Percentiles rank a stretch among this genome's conserved stretches.
These are phyloP conservation scores for Micromonas commoda DNA, from an alignment of 139 green algal species.

Conservation along the genomic window DNA sequence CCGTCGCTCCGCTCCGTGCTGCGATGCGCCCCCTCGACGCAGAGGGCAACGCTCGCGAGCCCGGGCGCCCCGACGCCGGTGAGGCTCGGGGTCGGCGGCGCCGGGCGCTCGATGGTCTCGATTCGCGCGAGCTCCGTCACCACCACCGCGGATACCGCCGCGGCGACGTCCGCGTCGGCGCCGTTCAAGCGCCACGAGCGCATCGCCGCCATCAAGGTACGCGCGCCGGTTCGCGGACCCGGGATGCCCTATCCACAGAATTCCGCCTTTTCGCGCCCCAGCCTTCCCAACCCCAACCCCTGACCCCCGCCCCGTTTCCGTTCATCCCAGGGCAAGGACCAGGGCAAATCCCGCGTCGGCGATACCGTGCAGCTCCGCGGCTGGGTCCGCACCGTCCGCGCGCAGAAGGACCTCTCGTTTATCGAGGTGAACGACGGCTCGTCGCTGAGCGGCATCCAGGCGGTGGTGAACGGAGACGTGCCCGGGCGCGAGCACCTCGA, in stretches of 20 bases:
- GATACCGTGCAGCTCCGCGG: slow-evolving; percentile 37
- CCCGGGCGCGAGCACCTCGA: slow-evolving; percentile 12
- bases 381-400: slow-evolving; percentile 46
- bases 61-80: neutral
- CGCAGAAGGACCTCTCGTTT: slow-evolving; percentile 48
- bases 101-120: neutral
- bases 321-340: neutral
- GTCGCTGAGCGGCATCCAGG: slow-evolving; percentile 39
- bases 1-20: no score
- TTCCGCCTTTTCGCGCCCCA: no score
- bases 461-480: slow-evolving; percentile 21
- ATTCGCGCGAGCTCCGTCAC: neutral
- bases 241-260: neutral
- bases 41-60: no score
- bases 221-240: neutral
- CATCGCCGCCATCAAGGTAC: neutral
- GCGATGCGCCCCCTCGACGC: no score
- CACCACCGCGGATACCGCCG: neutral
- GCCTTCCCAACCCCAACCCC: neutral
- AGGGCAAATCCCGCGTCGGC: slow-evolving; percentile 26
- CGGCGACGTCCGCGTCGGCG: neutral
- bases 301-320: neutral
- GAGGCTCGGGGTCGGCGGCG: neutral
- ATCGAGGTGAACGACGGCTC: slow-evolving; percentile 82
- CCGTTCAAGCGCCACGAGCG: neutral